Base-by-base conservation (phyloP, 192 early-diverging fungal genomes). In the Allomyces arbusculus region DNA sequence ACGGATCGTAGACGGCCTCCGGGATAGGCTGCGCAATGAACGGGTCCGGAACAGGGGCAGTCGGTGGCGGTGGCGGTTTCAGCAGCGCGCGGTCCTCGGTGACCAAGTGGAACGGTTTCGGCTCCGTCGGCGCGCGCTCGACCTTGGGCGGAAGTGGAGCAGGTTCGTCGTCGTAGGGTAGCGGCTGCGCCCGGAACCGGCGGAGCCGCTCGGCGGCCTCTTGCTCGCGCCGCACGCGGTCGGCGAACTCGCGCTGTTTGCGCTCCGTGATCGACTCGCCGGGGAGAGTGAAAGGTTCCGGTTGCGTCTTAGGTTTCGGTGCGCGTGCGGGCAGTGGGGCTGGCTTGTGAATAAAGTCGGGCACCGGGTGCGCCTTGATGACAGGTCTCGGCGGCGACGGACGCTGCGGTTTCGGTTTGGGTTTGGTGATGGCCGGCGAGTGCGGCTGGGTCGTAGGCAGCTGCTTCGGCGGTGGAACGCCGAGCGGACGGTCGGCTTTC, bases 1-100 rank as follows among this genome's bases (percentile, higher is more conserved):
- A 40, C 33, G 33, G 33, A 40, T 40, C 33, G 7, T 40, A 40
- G 5, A 40, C 33, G 33, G 33, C 33, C 33, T 40, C 33, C 33
- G 72, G 76, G 28, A 85, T 68, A 10, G 84, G 82, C 68, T 77
- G 78, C 2, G 87, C 87, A 61, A 68, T 71, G 69, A 89, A 89
- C 63, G 78, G 61, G 44, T 58, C 75, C 76, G 24, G 80, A 67
- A 19, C 76, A 70, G 66, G 73, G 75, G 20, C 70, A 63, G 44
- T 80, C 70, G 65, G 72, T 44, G 61, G 67, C 62, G 67, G 76
- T 73, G 63, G 79, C 69, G n/a, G 70, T 66, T 44, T 74, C 71
- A 45, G 81, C 79, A 24, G 7, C 7, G 33, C 33, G 33, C 83
- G 76, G 43, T 67, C 43, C 23, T 84, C 78, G 10, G 82, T 84